These are phyloP conservation scores for Hyaloscypha hepaticicola DNA, from an alignment of 495 filamentous ascomycete genomes.

Conservation along the genomic window DNA sequence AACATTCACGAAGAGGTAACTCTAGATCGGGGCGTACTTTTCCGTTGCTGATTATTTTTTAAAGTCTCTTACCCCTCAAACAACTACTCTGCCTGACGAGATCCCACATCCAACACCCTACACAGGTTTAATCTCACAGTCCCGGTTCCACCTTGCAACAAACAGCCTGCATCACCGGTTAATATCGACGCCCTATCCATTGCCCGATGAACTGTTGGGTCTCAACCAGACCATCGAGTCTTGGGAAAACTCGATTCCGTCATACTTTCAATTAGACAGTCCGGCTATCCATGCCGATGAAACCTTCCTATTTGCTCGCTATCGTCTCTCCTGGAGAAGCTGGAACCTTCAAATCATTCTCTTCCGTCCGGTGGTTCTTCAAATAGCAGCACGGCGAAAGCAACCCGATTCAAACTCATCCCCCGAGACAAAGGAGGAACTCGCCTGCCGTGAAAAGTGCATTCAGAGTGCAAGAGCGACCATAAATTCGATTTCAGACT, in stretches of 20 bases:
- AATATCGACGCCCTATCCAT: constrained; percentile 49
- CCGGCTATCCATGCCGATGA: constrained; percentile 30
- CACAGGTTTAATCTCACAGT: constrained; percentile 48
- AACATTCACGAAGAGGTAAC: constrained; percentile 48
- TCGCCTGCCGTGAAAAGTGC: constrained; percentile 25
- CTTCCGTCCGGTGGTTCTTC: constrained; percentile 51
- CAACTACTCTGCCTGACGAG: constrained; percentile 44
- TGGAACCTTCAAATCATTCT: constrained; percentile 54
- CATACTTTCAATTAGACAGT: constrained; percentile 43
- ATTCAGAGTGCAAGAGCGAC: constrained; percentile 45
- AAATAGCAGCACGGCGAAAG: constrained; percentile 17
- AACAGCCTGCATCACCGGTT: constrained; percentile 51
- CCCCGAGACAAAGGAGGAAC: neutral
- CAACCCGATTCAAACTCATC: neutral
- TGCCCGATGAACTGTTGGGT: constrained; percentile 46
- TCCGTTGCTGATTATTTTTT: constrained; percentile 33
- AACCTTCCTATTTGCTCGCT: constrained; percentile 40
- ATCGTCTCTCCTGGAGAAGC: constrained; percentile 47
- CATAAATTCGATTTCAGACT: constrained; percentile 39
- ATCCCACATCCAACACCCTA: constrained; percentile 48
- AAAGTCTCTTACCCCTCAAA: constrained; percentile 30
- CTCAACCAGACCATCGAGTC: constrained; percentile 48
- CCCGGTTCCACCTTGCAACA: constrained; percentile 49
- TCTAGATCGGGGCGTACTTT: neutral
- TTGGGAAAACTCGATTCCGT: constrained; percentile 46